Evolutionary conservation across 179 eudicot species (phyloP).

Genomic region (Silene noctiflora): DNA sequence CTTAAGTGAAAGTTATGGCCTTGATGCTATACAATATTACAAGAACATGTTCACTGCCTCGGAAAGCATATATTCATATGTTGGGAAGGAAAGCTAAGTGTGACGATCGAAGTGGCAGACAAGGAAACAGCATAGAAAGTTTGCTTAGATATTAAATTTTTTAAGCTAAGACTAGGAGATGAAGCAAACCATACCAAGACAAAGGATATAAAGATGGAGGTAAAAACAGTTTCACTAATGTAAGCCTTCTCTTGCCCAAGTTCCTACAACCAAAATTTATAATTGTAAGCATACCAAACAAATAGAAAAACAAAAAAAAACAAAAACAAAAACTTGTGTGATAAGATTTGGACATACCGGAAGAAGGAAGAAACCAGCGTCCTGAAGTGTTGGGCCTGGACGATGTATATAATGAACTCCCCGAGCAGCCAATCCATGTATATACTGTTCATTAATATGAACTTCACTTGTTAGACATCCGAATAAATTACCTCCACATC

Average conservation of each 20-base stretch:
- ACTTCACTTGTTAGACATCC: conserved; percentile 15
- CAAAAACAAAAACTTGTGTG: neutral
- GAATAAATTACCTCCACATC: neutral
- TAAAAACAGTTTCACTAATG: conserved; percentile 80
- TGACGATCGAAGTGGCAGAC: too few species aligned
- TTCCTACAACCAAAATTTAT: conserved; percentile 44
- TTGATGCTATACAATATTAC: neutral
- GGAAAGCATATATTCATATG: too few species aligned
- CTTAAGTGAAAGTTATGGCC: neutral
- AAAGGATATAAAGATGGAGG: conserved; percentile 71
- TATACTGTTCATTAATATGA: conserved; percentile 52
- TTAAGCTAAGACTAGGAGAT: neutral
- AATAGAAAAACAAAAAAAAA: neutral
- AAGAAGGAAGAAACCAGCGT: conserved; percentile 84
- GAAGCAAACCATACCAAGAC: conserved; percentile 56
- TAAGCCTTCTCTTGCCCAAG: conserved; percentile 87
- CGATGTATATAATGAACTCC: conserved; percentile 94
- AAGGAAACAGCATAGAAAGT: too few species aligned
- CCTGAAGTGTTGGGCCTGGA: conserved; percentile 91
- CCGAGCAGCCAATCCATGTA: conserved; percentile 92
- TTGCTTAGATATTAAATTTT: too few species aligned
- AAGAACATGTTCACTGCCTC: too few species aligned
- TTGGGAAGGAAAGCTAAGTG: too few species aligned
- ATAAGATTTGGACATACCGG: conserved; percentile 44
- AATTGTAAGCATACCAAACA: conserved; percentile 12